Base-by-base conservation (phyloP, 2,329 filamentous ascomycete species). In the Fusarium nelsonii region DNA sequence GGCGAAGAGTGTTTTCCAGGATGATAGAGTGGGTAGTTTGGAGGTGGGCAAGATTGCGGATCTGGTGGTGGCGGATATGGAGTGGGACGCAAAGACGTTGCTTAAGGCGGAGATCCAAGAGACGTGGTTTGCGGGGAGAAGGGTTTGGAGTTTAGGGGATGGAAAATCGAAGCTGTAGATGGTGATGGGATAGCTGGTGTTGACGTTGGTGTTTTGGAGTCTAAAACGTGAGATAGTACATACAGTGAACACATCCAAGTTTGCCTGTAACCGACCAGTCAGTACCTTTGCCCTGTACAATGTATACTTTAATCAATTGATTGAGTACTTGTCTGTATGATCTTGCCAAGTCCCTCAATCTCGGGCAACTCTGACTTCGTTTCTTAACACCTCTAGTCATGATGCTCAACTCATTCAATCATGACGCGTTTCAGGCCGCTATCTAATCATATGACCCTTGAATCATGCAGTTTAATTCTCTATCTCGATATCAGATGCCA, bases 1-100 rank as follows among this genome's bases (percentile, higher is more conserved):
- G 12, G 87, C 87, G 2, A 83, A 82, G 68, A 85, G 83, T 40
- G 84, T 82, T 23, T 88, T 87, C 6, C 86, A 88, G 23, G 76
- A 80, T 1, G 73, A 71, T 6, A 77, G 82, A 58, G 77, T 84
- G 3, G 87, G 87, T 0, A 83, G 79, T 43, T 69, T 90, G 43
- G 81, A 82, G 68, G 76, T 76, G 3, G 87, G 86, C 0, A 83
- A 84, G 77, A 74, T 81, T 65, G 88, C 87, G 3, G 86, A 90
- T 69, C 84, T 90, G 53, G 83, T 84, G 4, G 71, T 78, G 6
- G 70, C 79, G 4, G 78, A 81, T 45, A 75, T 87, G 83, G 75
- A 80, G 44, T 88, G 84, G 83, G 81, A 84, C 33, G 78, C 81
- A 15, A 78, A 79, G 28, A 80, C 76, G 58, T 71, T 89, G 61